These are phyloP conservation scores for Gymnopilus junonius DNA, from an alignment of 768 basidiomycete genomes.

Conservation along the genomic window DNA sequence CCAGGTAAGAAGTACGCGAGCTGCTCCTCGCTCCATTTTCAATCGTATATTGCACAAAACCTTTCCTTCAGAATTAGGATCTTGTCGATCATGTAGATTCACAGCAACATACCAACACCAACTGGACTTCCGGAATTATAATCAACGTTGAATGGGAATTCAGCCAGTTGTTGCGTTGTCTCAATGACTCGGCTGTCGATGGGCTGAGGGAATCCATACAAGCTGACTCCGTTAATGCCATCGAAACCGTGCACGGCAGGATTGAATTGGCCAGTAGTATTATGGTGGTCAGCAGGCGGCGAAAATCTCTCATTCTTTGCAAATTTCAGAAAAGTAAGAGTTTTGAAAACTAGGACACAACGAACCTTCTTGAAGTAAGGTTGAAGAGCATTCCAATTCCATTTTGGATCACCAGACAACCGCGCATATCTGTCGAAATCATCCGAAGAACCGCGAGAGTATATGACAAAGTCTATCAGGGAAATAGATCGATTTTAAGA, in stretches of 20 bases:
- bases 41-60: constrained; percentile 33
- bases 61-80: constrained; percentile 14
- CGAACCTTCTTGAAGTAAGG: constrained; percentile 33
- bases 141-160: constrained; percentile 42
- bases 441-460: constrained; percentile 37
- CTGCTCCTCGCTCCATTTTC: constrained; percentile 31
- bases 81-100: constrained; percentile 11
- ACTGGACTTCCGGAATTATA: constrained; percentile 37
- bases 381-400: constrained; percentile 42
- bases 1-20: constrained; percentile 36
- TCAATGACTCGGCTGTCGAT: constrained; percentile 31
- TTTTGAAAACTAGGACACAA: not conserved
- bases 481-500: not conserved
- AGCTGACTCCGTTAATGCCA: constrained; percentile 29
- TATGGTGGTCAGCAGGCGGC: constrained; percentile 33
- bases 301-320: constrained; percentile 35
- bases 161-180: constrained; percentile 27
- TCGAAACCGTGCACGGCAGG: constrained; percentile 31
- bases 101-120: constrained; percentile 9
- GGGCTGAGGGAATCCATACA: constrained; percentile 26
- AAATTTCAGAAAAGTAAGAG: not conserved
- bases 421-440: constrained; percentile 60
- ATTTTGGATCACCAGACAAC: constrained; percentile 49
- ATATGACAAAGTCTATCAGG: constrained; percentile 27
- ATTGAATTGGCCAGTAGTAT: constrained; percentile 34